A percentile compares a stretch with the other conserved stretches of the same genome.
Evolutionary conservation across 2,329 filamentous ascomycete genomes (phyloP).

Genomic region (Juglanconis juglandina): DNA sequence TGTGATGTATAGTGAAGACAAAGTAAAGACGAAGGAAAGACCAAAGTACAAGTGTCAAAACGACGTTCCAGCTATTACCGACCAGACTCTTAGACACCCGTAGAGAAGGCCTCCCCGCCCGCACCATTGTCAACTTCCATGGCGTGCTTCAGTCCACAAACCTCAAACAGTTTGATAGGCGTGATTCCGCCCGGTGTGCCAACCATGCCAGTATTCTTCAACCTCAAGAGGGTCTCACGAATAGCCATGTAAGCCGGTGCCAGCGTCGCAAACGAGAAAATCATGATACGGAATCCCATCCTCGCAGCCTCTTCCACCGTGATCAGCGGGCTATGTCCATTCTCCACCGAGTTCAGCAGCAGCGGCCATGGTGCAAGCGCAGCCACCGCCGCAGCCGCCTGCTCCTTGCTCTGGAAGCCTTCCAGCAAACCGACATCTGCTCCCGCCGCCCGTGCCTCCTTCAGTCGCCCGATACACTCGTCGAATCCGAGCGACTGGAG

Average conservation of each 20-base stretch:
- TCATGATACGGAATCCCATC: slow-evolving; percentile 57
- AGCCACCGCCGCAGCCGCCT: slow-evolving; percentile 39
- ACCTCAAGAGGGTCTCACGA: slow-evolving; percentile 30
- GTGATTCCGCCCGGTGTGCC: slow-evolving; percentile 31
- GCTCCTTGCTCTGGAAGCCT: slow-evolving; percentile 34
- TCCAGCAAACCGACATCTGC: slow-evolving; percentile 54
- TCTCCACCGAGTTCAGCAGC: slow-evolving; percentile 56
- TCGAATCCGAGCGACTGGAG: slow-evolving; percentile 50
- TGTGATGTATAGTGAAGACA: too few species aligned
- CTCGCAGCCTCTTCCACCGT: slow-evolving; percentile 49
- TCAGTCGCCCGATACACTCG: slow-evolving; percentile 44
- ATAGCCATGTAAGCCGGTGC: slow-evolving; percentile 45
- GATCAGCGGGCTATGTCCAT: slow-evolving; percentile 52
- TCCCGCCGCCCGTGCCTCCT: slow-evolving; percentile 43
- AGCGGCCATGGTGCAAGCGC: slow-evolving; percentile 48
- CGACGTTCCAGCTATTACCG: neutral
- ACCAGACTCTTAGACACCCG: slow-evolving; percentile 7
- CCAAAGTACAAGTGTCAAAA: too few species aligned
- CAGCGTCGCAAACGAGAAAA: slow-evolving; percentile 50
- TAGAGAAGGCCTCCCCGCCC: slow-evolving; percentile 13
- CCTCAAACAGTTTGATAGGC: slow-evolving; percentile 47
- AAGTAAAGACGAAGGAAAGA: too few species aligned
- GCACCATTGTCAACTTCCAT: slow-evolving; percentile 43
- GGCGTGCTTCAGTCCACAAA: slow-evolving; percentile 48
- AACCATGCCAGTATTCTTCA: slow-evolving; percentile 39